A percentile compares a stretch with the other conserved stretches of the same genome.
Conservation (phyloP, 495 filamentous ascomycete species). For the Penicillium canariense region DNA sequence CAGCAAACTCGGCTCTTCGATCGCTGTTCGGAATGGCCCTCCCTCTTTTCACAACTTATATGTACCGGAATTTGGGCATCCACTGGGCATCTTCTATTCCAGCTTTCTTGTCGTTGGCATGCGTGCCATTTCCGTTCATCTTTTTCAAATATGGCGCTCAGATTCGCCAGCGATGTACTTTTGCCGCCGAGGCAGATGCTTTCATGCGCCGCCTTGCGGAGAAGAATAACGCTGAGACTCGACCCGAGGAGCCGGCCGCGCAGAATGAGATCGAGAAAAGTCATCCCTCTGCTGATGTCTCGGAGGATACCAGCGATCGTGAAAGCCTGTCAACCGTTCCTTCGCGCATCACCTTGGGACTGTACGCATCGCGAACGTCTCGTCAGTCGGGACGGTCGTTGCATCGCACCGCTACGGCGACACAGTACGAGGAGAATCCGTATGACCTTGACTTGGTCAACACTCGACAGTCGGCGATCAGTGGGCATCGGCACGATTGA, state of each 20-base stretch:
- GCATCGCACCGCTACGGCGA: conserved; percentile 24
- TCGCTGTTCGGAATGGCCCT: conserved; percentile 68
- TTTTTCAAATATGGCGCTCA: conserved; percentile 66
- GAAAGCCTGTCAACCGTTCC: conserved; percentile 29
- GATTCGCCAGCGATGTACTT: conserved; percentile 68
- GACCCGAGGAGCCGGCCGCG: conserved; percentile 1
- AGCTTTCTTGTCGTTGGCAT: conserved; percentile 66
- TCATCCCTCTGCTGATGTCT: background rate
- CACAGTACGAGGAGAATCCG: conserved; percentile 39
- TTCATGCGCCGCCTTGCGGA: conserved; percentile 35
- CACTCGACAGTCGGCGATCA: conserved; percentile 33
- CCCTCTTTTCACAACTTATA: conserved; percentile 72
- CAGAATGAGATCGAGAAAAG: conserved; percentile 19
- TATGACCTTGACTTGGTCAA: conserved; percentile 41
- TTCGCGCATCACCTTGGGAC: conserved; percentile 17
- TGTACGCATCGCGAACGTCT: conserved; percentile 27
- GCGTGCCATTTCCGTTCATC: conserved; percentile 71
- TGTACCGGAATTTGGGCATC: conserved; percentile 69
- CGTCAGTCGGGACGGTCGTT: conserved; percentile 29
- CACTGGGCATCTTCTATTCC: conserved; percentile 76
- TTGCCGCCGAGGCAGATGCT: conserved; percentile 49
- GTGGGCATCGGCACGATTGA: conserved; percentile 21
- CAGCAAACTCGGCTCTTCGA: conserved; percentile 67
- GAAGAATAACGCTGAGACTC: conserved; percentile 18
- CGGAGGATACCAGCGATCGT: conserved; percentile 16